phyloP scores from a whole-genome alignment of 2,329 filamentous ascomycete genomes.

The Aspergillus sclerotialis region DNA sequence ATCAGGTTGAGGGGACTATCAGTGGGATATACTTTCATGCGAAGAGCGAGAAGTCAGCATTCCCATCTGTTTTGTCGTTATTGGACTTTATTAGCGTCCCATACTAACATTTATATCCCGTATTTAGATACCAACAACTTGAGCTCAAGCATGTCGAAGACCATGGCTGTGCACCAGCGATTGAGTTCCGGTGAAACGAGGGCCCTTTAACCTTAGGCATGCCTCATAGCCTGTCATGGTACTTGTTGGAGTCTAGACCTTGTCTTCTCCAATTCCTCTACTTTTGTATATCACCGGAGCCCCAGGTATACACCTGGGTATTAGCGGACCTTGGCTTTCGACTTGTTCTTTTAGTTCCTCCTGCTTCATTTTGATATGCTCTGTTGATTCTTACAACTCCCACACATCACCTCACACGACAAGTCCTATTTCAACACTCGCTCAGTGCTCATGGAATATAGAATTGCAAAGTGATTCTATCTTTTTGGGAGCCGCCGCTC shows the following conservation, averaged over 20 bases:
- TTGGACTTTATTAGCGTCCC: no score
- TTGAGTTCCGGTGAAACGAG: constrained; percentile 67
- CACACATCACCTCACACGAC: background rate
- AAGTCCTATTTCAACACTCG: background rate
- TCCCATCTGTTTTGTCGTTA: background rate
- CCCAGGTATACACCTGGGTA: background rate
- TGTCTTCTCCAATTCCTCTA: background rate
- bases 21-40: constrained; percentile 97
- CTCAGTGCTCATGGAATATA: background rate
- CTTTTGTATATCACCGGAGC: constrained; percentile 1
- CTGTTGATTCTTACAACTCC: background rate
- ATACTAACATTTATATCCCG: constrained; percentile 16
- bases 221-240: background rate
- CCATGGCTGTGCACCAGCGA: constrained; percentile 71
- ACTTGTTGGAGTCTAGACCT: background rate
- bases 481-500: background rate
- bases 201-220: background rate
- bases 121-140: constrained; percentile 75
- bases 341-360: no score
- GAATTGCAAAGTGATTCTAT: constrained; percentile 1
- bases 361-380: background rate
- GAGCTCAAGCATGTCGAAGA: constrained; percentile 85
- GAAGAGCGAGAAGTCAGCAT: constrained; percentile 87
- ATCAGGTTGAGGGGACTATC: constrained; percentile 77
- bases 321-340: no score